Evolutionary conservation across 2,329 filamentous ascomycete species (phyloP), one percentile per base, ranked within the genome.

Genomic region (Aspergillus amoenus): DNA sequence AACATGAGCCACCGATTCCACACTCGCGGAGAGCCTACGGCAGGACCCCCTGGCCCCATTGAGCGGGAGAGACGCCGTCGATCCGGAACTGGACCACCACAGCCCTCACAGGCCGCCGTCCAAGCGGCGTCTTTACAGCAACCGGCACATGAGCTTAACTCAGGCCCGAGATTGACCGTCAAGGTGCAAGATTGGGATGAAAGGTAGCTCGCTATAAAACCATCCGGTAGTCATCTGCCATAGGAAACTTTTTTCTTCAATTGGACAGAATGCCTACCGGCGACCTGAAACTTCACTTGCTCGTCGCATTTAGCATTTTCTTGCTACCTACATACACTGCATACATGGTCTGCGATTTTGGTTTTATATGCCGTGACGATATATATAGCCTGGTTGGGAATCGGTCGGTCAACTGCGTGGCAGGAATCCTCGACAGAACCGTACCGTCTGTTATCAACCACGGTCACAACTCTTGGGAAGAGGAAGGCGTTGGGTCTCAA

Each of bases 1-100:
- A 83, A 81, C 9, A 79, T 87, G 63, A 80, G 82, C 61, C 82
- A 83, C 59, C 84, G 86, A 67, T 85, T 89, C 72, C 83, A 80
- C 65, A 76, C 70, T 64, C 76, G 73, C 41, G 70, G 73, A 32
- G 22, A 46, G 13, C 9, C 34, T 58, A 75, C 74, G 61, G 73
- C 72, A 11, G 77, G 78, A 44, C 64, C 72, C 6, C 75, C 72
- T 5, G 76, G 77, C 8, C 73, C 76, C 5, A 65, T 77, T 13
- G 79, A 88, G 71, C 74, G 85, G 43, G 85, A 88, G 68, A 76
- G 85, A 66, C 76, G 85, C 67, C 79, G 85, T 64, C 79, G 85
- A 54, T 83, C 82, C 55, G 85, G 85, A 3, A 88, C 85, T 9
- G 85, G 84, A 2, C 84, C 78, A 32, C 78, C 78, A 13, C 67